Percentiles rank a stretch among this genome's conserved stretches.
Conservation (phyloP, 2,329 filamentous ascomycete species). For the Exophiala bonariae region DNA sequence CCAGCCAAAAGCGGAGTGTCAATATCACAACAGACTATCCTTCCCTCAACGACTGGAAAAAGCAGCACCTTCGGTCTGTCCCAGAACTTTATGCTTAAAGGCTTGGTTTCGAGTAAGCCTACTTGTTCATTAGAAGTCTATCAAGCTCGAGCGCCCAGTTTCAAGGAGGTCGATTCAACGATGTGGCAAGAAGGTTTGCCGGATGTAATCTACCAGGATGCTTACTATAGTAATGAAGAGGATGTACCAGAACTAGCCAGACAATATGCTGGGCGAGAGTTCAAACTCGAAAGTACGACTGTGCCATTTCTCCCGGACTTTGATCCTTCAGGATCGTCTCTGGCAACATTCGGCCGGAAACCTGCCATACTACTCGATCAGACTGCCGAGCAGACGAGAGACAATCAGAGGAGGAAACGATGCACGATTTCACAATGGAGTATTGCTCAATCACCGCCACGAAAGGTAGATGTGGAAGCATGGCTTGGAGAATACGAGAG, state of each 20-base stretch:
- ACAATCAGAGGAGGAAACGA: conserved; percentile 53
- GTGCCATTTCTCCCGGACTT: conserved; percentile 80
- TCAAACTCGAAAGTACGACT: conserved; percentile 72
- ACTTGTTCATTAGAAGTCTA: conserved; percentile 4
- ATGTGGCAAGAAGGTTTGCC: conserved; percentile 60
- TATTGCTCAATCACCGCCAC: conserved; percentile 69
- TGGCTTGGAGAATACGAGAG: conserved; percentile 60
- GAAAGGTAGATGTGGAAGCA: conserved; percentile 63
- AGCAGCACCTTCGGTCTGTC: conserved; percentile 1
- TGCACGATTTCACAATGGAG: conserved; percentile 76
- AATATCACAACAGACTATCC: conserved; percentile 9
- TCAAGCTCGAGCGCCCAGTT: conserved; percentile 29
- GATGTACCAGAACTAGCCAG: conserved; percentile 76
- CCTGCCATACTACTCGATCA: conserved; percentile 50
- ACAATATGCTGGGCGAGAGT: conserved; percentile 87
- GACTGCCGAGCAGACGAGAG: conserved; percentile 49
- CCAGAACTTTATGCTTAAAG: background rate
- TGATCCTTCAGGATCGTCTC: conserved; percentile 60
- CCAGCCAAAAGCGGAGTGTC: conserved; percentile 2
- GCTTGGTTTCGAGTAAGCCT: background rate
- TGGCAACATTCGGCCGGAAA: conserved; percentile 58
- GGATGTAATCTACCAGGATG: conserved; percentile 76
- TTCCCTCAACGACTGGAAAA: conserved; percentile 5
- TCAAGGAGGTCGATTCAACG: conserved; percentile 52
- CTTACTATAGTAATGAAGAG: conserved; percentile 78